Base-by-base conservation (phyloP, 345 rosid species). In the Salix exigua region DNA sequence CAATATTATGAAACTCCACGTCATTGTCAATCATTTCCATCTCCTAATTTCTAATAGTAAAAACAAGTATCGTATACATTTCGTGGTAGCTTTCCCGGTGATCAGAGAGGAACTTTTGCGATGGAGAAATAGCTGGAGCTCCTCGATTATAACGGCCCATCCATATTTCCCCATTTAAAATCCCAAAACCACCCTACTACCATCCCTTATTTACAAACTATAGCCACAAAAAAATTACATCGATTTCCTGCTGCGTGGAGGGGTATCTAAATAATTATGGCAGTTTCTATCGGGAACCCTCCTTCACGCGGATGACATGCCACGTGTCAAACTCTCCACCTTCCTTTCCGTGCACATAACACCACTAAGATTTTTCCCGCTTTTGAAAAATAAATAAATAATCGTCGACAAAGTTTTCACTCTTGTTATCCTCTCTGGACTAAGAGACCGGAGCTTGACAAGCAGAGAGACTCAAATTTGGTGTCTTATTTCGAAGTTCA, bases 301-400 rank as follows among this genome's bases (percentile, higher is more conserved):
- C 40, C 21, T 25, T 46, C 46, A 35, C 66, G 80, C 78, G 85
- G 92, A 88, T 79, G 90, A 83, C 60, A 73, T 19, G 84, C 88
- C 88, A 89, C 97, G 96, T 92, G 95, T 90, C 88, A 67, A 1
- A 2, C 76, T 75, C 67, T 88, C 88, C 62, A 79, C 90, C 90
- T 84, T 73, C 89, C 83, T 82, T 85, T 81, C 78, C 84, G 75
- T 80, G 40, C 79, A 69, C 73, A 73, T 77, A 79, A 78, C 70
- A 72, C 88, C 90, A 84, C 83, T 78, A 70, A 73, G 89, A 80
- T 26, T 58, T 81, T 88, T 86, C 93, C 89, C 92, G 89, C 92
- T 89, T 82, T 77, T 66, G 64, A 55, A 53, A 65, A 62, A 16
- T 58, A 26, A n/a, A 72, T 46, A 46, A 70, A 61, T 40, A 40